Evolutionary conservation across 176 grass and related monocot species (phyloP).

Genomic region (Aegilops speltoides): DNA sequence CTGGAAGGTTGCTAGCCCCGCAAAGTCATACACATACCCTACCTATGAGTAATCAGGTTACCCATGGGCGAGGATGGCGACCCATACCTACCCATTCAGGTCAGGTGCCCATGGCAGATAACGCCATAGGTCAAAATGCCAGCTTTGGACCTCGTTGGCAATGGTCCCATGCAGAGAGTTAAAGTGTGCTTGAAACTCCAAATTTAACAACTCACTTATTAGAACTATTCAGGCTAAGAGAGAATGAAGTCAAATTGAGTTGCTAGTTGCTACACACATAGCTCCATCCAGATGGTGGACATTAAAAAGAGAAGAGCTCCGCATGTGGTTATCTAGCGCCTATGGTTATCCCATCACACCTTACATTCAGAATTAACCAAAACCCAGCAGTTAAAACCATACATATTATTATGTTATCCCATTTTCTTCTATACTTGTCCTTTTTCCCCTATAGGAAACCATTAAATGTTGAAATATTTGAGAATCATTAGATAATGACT

Average conservation of each 20-base stretch:
- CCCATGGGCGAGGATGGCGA: too few species aligned
- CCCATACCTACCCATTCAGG: too few species aligned
- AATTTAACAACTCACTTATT: background rate
- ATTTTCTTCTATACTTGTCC: background rate
- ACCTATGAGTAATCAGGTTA: background rate
- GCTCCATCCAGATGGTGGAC: background rate
- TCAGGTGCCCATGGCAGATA: too few species aligned
- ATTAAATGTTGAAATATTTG: background rate
- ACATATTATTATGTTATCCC: background rate
- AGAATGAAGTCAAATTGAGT: background rate
- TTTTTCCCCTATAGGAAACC: background rate
- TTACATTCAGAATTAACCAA: constrained; percentile 4
- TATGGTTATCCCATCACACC: background rate
- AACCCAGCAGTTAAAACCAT: background rate
- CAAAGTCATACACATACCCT: background rate
- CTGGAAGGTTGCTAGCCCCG: background rate
- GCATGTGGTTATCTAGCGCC: background rate
- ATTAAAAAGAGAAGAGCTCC: background rate
- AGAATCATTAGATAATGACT: background rate
- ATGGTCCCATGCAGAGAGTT: background rate
- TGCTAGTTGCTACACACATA: background rate
- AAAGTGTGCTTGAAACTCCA: background rate
- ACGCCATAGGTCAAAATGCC: background rate
- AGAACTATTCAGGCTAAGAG: background rate
- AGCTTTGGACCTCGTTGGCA: background rate